These are phyloP conservation scores for Nymphaea thermarum DNA, from an alignment of 164 flowering plant genomes.

Conservation along the genomic window DNA sequence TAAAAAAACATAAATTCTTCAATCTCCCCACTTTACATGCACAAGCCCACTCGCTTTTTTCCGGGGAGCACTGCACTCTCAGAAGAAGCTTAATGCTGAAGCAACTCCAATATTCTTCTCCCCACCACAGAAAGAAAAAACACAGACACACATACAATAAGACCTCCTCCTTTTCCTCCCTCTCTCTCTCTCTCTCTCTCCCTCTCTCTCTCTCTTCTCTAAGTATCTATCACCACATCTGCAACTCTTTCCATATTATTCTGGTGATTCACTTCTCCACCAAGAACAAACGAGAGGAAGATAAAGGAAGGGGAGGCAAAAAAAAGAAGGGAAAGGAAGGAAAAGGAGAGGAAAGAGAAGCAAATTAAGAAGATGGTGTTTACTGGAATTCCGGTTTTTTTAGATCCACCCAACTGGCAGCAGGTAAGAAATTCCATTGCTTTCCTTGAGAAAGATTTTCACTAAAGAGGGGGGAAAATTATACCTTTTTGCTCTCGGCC, in stretches of 20 bases:
- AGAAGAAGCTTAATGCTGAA: not conserved
- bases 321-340: constrained; percentile 7
- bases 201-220: too few relatives aligned
- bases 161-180: too few relatives aligned
- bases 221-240: not conserved
- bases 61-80: not conserved
- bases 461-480: constrained; percentile 26
- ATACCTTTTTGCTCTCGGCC: constrained; percentile 14
- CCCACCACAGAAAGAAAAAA: too few relatives aligned
- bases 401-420: constrained; percentile 83
- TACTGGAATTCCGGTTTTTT: constrained; percentile 58
- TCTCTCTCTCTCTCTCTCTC: too few relatives aligned
- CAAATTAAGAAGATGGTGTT: constrained; percentile 38
- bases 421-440: constrained; percentile 24
- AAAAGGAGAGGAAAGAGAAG: not conserved
- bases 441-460: not conserved
- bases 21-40: not conserved
- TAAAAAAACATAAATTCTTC: not conserved
- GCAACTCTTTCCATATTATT: not conserved
- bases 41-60: not conserved
- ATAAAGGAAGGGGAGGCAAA: constrained; percentile 16
- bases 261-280: not conserved
- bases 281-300: constrained; percentile 10
- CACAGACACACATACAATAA: too few relatives aligned
- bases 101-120: not conserved